These are phyloP conservation scores for Trypanosoma caninum DNA, from an alignment of 208 protist genomes.

Conservation along the genomic window DNA sequence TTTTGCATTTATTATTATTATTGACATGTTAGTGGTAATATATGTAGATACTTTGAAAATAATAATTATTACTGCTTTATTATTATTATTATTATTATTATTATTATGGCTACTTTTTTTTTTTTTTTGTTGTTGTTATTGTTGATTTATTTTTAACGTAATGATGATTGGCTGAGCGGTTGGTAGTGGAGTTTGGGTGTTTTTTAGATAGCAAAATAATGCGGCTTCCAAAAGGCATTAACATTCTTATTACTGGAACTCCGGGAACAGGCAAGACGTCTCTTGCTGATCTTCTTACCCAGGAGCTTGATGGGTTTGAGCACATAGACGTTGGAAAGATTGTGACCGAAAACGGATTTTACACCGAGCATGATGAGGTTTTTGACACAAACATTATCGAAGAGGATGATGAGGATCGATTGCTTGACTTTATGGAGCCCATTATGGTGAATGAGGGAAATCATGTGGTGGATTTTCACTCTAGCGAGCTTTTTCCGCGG, in stretches of 20 bases:
- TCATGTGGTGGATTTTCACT: constrained; percentile 96
- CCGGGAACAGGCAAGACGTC: constrained; percentile 97
- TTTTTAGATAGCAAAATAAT: constrained; percentile 29
- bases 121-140: not conserved
- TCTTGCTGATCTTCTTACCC: constrained; percentile 68
- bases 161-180: not conserved
- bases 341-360: constrained; percentile 91
- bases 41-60: too few relatives aligned
- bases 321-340: constrained; percentile 92
- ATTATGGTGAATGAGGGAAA: constrained; percentile 84
- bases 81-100: too few relatives aligned
- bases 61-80: too few relatives aligned
- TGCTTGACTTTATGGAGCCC: constrained; percentile 95
- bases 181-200: too few relatives aligned
- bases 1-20: not conserved
- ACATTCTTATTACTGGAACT: constrained; percentile 95
- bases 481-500: constrained; percentile 96
- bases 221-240: constrained; percentile 72
- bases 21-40: not conserved
- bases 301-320: constrained; percentile 61
- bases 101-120: constrained; percentile 17
- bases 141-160: not conserved
- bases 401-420: constrained; percentile 91
- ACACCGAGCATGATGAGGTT: constrained; percentile 90
- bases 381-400: constrained; percentile 93